Evolutionary conservation across 2,329 filamentous ascomycete genomes (phyloP).

Genomic region (Blastomyces emzantsi): DNA sequence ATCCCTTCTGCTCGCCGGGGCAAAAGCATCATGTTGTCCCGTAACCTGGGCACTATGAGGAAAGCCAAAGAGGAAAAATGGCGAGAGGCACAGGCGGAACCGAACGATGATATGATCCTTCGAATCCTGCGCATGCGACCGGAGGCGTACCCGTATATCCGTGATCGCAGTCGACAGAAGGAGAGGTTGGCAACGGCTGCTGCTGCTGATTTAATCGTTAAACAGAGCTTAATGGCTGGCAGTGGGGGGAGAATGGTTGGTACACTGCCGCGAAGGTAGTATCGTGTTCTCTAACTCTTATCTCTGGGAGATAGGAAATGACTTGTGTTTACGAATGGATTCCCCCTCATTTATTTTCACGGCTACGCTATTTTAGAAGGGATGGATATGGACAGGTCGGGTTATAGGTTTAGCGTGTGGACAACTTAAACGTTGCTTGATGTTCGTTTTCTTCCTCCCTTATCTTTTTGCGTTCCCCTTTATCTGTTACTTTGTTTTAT

Average conservation of each 20-base stretch:
- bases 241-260: constrained; percentile 46
- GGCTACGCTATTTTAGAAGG: not conserved
- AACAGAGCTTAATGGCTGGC: constrained; percentile 68
- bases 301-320: not conserved
- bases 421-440: not conserved
- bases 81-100: constrained; percentile 90
- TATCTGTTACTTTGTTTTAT: not conserved
- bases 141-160: constrained; percentile 78
- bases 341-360: not conserved
- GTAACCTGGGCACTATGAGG: constrained; percentile 92
- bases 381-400: not conserved
- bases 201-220: constrained; percentile 87
- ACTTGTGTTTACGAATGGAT: not conserved
- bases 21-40: constrained; percentile 79
- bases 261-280: constrained; percentile 28
- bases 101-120: constrained; percentile 96
- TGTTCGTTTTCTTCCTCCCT: not conserved
- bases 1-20: constrained; percentile 42
- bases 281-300: not conserved
- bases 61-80: constrained; percentile 94
- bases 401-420: not conserved
- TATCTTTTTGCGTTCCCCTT: too few relatives aligned
- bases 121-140: constrained; percentile 90
- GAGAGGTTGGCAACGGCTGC: constrained; percentile 83
- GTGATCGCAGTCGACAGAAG: constrained; percentile 85